These are phyloP conservation scores for Paxillus ammoniavirescens DNA, from an alignment of 768 basidiomycete genomes.

Conservation along the genomic window DNA sequence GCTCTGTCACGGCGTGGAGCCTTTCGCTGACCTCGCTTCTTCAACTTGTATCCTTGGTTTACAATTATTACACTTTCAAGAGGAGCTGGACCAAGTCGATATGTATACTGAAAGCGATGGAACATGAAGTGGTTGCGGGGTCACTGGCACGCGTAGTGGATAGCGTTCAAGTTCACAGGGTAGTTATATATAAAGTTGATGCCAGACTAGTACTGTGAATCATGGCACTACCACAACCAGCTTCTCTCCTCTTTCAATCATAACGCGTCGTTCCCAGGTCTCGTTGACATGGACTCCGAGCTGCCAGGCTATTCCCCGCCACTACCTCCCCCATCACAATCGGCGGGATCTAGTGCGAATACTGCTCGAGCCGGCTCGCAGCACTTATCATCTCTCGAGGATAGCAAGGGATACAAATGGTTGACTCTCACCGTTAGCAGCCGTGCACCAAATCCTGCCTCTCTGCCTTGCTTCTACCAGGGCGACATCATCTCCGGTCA, in stretches of 20 bases:
- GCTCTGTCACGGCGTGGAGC: slow-evolving; percentile 83
- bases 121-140: too few relatives aligned
- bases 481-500: slow-evolving; percentile 49
- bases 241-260: neutral
- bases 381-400: slow-evolving; percentile 43
- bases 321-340: neutral
- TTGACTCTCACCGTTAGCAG: slow-evolving; percentile 45
- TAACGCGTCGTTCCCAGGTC: neutral
- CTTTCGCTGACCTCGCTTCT: slow-evolving; percentile 77
- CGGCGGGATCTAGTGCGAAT: neutral
- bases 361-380: slow-evolving; percentile 17
- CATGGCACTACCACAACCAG: too few relatives aligned
- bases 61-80: too few relatives aligned
- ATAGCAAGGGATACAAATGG: slow-evolving; percentile 42
- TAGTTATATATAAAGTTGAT: too few relatives aligned
- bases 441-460: slow-evolving; percentile 36
- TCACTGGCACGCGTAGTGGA: too few relatives aligned
- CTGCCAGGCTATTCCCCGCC: slow-evolving; percentile 16
- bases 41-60: too few relatives aligned
- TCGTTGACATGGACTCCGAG: slow-evolving; percentile 8
- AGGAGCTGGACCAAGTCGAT: too few relatives aligned
- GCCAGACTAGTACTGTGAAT: too few relatives aligned
- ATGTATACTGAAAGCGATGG: too few relatives aligned
- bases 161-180: too few relatives aligned
- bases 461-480: slow-evolving; percentile 45